Evolutionary conservation across 2,329 filamentous ascomycete genomes (phyloP), one percentile per base, ranked within the genome.

Genomic region (Talaromyces islandicus): DNA sequence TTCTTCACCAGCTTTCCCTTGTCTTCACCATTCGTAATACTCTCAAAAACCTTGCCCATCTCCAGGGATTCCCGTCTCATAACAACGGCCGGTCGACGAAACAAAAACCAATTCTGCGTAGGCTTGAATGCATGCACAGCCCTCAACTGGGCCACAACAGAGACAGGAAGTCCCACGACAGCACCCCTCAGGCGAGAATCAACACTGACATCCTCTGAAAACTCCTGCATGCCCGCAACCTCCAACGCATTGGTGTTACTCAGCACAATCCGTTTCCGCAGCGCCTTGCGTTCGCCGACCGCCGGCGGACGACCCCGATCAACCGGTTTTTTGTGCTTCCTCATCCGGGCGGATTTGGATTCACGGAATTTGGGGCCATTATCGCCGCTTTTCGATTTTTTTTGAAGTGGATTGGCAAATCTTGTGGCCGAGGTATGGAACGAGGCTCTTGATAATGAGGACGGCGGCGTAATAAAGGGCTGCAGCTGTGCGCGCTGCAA

Each of bases 161-260:
- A 76, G 48, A 86, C 85, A 7, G 89, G 86, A 29, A 97, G 75
- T 1, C 84, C 84, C 57, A 91, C 77, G 30, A 97, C 83, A 62
- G 83, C 83, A 38, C 89, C 91, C 10, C 83, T 77, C 56, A 84
- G 82, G 35, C 80, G 78, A 30, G 78, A 75, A 58, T 82, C 78
- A 19, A 82, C 74, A 75, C 88, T 77, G 50, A 81, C 83, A 63
- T 82, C 78, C 10, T 76, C 71, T 12, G 76, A 81, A 58, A 96
- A 70, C 54, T 88, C 82, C 62, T 81, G 77, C 66, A 96, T 80
- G 11, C 85, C 89, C 25, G 80, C 71, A 7, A 97, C 88, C 62
- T 88, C 85, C 41, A 97, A 79, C 55, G 94, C 94, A 77, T 96
- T 97, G 75, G 90, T 89, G 78, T 97, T 99, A 80, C 89, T 93